phyloP scores from a whole-genome alignment of 108 stramenopile genomes.

The Thalassiosira profunda region DNA sequence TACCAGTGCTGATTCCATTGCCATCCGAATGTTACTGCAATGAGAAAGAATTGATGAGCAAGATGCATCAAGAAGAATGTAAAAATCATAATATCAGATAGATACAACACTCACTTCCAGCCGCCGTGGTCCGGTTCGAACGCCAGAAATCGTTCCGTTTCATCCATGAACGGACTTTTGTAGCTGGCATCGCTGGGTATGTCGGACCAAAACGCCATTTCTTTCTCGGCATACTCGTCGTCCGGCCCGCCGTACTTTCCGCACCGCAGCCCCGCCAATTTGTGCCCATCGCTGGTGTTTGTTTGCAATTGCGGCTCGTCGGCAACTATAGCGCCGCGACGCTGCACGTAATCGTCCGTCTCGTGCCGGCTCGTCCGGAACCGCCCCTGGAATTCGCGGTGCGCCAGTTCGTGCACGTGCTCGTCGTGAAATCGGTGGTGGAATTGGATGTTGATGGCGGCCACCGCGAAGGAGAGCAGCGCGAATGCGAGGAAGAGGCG shows the following conservation, averaged over 20 bases:
- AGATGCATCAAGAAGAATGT: neutral
- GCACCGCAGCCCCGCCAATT: constrained; percentile 75
- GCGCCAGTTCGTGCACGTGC: neutral
- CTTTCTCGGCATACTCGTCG: constrained; percentile 57
- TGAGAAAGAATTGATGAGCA: neutral
- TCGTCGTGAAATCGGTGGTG: constrained; percentile 7
- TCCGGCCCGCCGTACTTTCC: constrained; percentile 75
- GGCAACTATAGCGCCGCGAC: too few species aligned
- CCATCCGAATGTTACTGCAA: constrained; percentile 39
- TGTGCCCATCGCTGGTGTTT: constrained; percentile 29
- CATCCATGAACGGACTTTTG: constrained; percentile 65
- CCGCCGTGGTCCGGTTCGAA: constrained; percentile 88
- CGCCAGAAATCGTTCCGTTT: constrained; percentile 67
- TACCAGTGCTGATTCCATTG: constrained; percentile 84
- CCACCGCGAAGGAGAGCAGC: neutral
- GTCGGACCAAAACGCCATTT: constrained; percentile 93
- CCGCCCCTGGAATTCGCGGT: neutral
- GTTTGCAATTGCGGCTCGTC: too few species aligned
- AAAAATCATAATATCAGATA: neutral
- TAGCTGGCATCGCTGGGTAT: constrained; percentile 69
- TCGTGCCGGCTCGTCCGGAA: neutral
- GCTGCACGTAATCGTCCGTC: neutral
- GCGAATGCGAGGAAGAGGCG: neutral
- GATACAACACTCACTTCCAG: constrained; percentile 5
- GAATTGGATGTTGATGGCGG: neutral